These are phyloP conservation scores for Austroboletus niveus DNA, from an alignment of 1,284 basidiomycete genomes.

Conservation along the genomic window DNA sequence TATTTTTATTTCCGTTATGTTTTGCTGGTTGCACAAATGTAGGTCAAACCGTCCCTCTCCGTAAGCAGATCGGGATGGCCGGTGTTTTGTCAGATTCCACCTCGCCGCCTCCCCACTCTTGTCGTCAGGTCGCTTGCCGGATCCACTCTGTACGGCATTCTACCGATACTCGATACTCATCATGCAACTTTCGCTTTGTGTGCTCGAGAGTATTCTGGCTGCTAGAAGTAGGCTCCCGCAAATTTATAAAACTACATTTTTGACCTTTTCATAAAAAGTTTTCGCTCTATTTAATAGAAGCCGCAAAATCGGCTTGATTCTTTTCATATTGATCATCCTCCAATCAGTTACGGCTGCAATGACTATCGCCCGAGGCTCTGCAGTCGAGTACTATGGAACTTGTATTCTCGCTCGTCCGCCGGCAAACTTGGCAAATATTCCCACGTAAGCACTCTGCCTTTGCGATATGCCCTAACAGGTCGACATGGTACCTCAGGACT, in stretches of 20 bases:
- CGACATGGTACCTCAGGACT: constrained; percentile 7
- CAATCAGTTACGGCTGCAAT: background rate
- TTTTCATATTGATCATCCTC: constrained; percentile 11
- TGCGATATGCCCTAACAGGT: background rate
- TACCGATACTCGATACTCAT: constrained; percentile 10
- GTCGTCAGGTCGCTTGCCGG: constrained; percentile 9
- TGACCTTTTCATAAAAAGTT: constrained; percentile 9
- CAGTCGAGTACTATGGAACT: constrained; percentile 5
- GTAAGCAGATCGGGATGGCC: background rate
- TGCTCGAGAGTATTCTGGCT: constrained; percentile 15
- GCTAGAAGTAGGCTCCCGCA: constrained; percentile 18
- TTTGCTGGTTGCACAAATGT: constrained; percentile 17
- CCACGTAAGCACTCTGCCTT: background rate
- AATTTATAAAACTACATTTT: too few relatives aligned
- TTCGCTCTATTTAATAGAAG: constrained; percentile 26
- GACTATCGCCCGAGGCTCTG: background rate
- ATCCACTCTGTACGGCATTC: constrained; percentile 13
- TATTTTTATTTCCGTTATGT: constrained; percentile 25
- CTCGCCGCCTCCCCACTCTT: constrained; percentile 9
- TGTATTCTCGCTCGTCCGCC: constrained; percentile 11
- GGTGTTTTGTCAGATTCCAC: constrained; percentile 9
- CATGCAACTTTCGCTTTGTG: constrained; percentile 4
- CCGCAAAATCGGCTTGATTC: constrained; percentile 8
- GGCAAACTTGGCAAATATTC: background rate
- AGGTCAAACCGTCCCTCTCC: background rate